Evolutionary conservation across 202 grass and related monocot genomes (phyloP), one percentile per base, ranked within the genome.

Genomic region (Setaria viridis): DNA sequence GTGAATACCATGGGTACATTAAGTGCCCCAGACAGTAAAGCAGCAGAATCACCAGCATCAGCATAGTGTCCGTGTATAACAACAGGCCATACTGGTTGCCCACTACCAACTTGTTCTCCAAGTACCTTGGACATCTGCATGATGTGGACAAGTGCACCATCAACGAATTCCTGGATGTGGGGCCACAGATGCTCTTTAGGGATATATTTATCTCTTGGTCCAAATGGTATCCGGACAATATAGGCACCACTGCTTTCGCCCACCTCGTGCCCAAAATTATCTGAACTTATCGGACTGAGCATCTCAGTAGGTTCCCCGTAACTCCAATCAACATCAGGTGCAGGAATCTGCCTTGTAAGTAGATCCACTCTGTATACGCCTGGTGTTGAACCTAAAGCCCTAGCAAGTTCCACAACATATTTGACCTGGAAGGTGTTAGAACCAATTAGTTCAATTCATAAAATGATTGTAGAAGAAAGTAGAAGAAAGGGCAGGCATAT

Each of bases 1-100:
- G 92, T 97, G 55, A 97, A 93, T 56, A 97, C 77, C 94, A 97
- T 97, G 21, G 94, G 91, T 19, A 95, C 88, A 87, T 97, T 97
- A 6, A 94, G 87, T 73, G 88, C 91, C 39, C 94, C 94, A 85
- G 92, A 94, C 35, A 97, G 80, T 81, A 97, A 79, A 87, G 91
- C 94, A 83, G 94, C 86, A 87, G 86, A 93, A 69, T 94, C 91
- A 9, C 94, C 92, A 58, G 94, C 94, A 89, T 97, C 94, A 45
- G 94, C 94, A 87, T 97, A 94, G 78, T 97, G 94, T 55, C 90
- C 94, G 16, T 97, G 94, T 86, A 97, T 92, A 80, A 91, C 86
- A 85, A 90, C 81, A 58, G 94, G 94, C 94, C 94, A 97, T 62
- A 94, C 77, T 74, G 90, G 89, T 25, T 89, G 74, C 16, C 83